Conservation (phyloP, 805 yeast species). For the Debaryomyces tyrocola region DNA sequence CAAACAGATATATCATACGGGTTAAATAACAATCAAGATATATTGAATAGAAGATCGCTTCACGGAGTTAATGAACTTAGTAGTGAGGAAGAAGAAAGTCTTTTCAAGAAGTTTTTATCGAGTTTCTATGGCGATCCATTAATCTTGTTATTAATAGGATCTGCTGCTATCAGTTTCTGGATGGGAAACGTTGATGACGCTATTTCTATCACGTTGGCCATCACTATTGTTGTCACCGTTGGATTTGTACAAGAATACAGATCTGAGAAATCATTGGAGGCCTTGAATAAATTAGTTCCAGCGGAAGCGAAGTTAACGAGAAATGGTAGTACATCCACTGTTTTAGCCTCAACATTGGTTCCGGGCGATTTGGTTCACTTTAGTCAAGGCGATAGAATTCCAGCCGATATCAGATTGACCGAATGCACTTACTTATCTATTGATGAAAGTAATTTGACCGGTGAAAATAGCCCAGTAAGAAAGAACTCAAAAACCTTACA, state of each 20-base stretch:
- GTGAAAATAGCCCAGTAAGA: slow-evolving; percentile 87
- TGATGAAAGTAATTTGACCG: slow-evolving; percentile 94
- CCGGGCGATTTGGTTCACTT: slow-evolving; percentile 96
- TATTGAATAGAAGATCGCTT: slow-evolving; percentile 63
- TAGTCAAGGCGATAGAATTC: slow-evolving; percentile 90
- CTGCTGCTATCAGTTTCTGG: slow-evolving; percentile 80
- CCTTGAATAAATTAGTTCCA: slow-evolving; percentile 89
- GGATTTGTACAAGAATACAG: slow-evolving; percentile 98
- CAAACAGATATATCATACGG: slow-evolving; percentile 65
- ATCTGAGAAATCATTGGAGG: slow-evolving; percentile 91
- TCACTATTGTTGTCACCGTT: slow-evolving; percentile 89
- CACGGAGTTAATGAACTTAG: slow-evolving; percentile 83
- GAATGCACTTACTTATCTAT: slow-evolving; percentile 78
- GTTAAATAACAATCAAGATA: slow-evolving; percentile 66
- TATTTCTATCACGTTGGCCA: slow-evolving; percentile 88
- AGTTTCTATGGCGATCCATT: slow-evolving; percentile 90
- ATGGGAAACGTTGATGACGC: slow-evolving; percentile 99
- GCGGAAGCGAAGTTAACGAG: slow-evolving; percentile 94
- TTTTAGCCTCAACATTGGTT: slow-evolving; percentile 81
- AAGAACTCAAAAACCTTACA: slow-evolving; percentile 54
- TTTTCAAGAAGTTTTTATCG: slow-evolving; percentile 69
- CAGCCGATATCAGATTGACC: slow-evolving; percentile 87
- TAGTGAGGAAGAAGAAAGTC: slow-evolving; percentile 73
- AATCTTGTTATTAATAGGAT: slow-evolving; percentile 82
- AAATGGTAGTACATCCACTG: slow-evolving; percentile 74